Evolutionary conservation across 805 yeast genomes (phyloP).

Genomic region (Kodamaea leandrae): DNA sequence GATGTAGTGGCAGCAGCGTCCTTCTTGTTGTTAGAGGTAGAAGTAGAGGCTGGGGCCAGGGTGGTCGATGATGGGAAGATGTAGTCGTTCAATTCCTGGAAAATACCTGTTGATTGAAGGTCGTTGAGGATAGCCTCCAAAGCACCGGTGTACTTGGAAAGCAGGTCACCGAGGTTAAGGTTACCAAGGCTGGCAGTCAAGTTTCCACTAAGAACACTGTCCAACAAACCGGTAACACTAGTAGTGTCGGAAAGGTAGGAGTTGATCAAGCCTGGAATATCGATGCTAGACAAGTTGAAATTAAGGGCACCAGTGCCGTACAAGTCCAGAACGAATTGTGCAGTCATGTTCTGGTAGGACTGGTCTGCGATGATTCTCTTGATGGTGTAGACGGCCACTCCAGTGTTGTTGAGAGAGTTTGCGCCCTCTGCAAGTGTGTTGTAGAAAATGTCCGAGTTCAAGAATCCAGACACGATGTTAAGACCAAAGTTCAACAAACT

Average conservation of each 20-base stretch:
- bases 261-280: conserved; percentile 26
- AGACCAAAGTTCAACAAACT: conserved; percentile 25
- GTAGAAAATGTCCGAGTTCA: conserved; percentile 27
- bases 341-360: conserved; percentile 37
- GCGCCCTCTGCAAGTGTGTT: conserved; percentile 25
- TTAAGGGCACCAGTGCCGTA: conserved; percentile 26
- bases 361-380: conserved; percentile 35
- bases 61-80: conserved; percentile 25
- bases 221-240: conserved; percentile 19
- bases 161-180: conserved; percentile 10
- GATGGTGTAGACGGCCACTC: conserved; percentile 35
- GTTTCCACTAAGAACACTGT: conserved; percentile 24
- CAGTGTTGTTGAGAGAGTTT: conserved; percentile 41
- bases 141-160: conserved; percentile 31
- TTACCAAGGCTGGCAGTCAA: conserved; percentile 12
- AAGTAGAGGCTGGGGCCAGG: conserved; percentile 9
- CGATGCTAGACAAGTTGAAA: conserved; percentile 21
- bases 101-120: conserved; percentile 36
- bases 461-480: conserved; percentile 27
- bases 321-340: conserved; percentile 28
- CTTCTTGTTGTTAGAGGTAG: conserved; percentile 12
- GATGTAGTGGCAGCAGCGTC: conserved; percentile 5
- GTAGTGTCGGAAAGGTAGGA: conserved; percentile 25
- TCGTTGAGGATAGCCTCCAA: conserved; percentile 28
- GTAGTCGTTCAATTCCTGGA: conserved; percentile 35